These are phyloP conservation scores for Friedmanniomyces simplex DNA, from an alignment of 495 filamentous ascomycete genomes.

Conservation along the genomic window DNA sequence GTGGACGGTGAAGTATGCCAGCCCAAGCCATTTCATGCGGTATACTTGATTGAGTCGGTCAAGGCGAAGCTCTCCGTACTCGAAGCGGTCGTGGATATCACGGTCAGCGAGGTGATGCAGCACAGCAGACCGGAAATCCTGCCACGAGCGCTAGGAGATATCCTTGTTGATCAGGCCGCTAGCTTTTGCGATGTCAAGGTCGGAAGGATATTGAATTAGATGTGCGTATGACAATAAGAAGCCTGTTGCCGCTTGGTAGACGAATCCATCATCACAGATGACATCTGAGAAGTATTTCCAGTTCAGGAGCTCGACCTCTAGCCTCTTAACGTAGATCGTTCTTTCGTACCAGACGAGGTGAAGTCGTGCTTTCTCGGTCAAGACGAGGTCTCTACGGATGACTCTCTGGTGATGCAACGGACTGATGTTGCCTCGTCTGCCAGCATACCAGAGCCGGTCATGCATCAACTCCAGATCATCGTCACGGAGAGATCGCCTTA, in stretches of 20 bases:
- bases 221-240: neutral
- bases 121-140: neutral
- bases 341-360: too few relatives aligned
- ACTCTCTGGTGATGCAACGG: neutral
- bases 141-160: neutral
- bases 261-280: neutral
- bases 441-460: neutral
- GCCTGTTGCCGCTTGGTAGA: neutral
- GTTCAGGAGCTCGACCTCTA: neutral
- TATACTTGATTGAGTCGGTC: neutral
- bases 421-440: neutral
- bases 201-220: neutral
- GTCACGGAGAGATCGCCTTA: neutral
- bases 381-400: neutral
- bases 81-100: neutral
- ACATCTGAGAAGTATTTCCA: neutral
- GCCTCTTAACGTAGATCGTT: neutral
- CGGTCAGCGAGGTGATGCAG: neutral
- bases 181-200: neutral
- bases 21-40: neutral
- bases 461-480: neutral
- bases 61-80: neutral
- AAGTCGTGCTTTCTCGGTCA: neutral
- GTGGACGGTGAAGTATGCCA: neutral
- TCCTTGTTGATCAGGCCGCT: neutral